Conservation (phyloP, 169 alveolate species). For the Eimeria mitis region DNA sequence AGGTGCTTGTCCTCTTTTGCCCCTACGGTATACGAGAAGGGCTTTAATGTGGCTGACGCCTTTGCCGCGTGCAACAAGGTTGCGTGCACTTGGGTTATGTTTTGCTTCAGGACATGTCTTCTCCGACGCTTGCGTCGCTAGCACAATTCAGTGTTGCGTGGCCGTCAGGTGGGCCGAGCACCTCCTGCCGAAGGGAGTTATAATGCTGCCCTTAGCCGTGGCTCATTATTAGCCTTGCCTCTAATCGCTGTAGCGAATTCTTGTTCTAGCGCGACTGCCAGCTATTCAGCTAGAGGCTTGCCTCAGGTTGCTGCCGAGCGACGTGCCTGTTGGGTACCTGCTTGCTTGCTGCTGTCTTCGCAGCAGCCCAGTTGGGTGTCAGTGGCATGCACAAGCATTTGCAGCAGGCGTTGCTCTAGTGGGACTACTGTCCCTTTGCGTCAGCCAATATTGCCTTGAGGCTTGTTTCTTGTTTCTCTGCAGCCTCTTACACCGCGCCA, state of each 20-base stretch:
- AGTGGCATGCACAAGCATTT: neutral
- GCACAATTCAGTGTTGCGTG: slow-evolving; percentile 68
- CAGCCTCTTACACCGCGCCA: slow-evolving; percentile 51
- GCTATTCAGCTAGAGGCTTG: neutral
- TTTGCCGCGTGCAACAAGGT: neutral
- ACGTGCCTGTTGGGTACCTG: neutral
- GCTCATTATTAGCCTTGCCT: neutral
- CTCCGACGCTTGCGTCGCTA: slow-evolving; percentile 61
- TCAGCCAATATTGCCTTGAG: neutral
- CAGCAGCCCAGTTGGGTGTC: neutral
- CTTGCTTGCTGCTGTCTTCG: neutral
- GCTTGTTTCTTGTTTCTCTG: neutral
- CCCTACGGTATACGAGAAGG: neutral
- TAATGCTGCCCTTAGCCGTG: neutral
- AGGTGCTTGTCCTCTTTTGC: neutral
- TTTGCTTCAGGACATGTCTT: slow-evolving; percentile 49
- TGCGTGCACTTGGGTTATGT: neutral
- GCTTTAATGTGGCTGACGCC: neutral
- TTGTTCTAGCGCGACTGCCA: neutral
- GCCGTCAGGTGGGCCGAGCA: slow-evolving; percentile 66
- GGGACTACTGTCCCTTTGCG: neutral
- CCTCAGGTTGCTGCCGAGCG: neutral
- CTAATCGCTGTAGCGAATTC: neutral
- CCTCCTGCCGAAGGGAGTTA: neutral
- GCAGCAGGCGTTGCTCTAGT: neutral